These are phyloP conservation scores for Casuarina cunninghamiana DNA, from an alignment of 306 rosid species.

Conservation along the genomic window DNA sequence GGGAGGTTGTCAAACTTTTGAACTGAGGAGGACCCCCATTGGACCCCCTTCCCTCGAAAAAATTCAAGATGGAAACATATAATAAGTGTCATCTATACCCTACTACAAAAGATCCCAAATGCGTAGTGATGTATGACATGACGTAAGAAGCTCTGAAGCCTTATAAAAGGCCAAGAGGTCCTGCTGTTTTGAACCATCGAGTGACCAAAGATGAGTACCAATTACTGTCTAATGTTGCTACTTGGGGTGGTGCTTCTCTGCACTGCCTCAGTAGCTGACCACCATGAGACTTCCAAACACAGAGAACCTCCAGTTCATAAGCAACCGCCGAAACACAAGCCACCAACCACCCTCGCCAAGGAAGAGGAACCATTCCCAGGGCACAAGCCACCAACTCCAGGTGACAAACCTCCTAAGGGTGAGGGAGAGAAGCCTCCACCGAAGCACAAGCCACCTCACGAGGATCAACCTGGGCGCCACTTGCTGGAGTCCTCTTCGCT, in stretches of 20 bases:
- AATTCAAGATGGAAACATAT: neutral
- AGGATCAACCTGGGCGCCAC: neutral
- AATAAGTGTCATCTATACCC: neutral
- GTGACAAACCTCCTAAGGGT: neutral
- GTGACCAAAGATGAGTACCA: neutral
- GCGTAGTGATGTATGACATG: neutral
- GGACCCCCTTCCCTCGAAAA: neutral
- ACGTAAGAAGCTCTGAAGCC: neutral
- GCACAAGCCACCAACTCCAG: neutral
- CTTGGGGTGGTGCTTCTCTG: conserved; percentile 5
- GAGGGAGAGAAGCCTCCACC: conserved; percentile 18
- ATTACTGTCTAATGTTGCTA: conserved; percentile 4
- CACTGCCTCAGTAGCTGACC: conserved; percentile 7
- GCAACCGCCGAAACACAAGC: conserved; percentile 15
- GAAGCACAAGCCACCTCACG: neutral
- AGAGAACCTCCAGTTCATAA: neutral
- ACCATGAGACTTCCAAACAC: neutral
- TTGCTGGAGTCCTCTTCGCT: neutral
- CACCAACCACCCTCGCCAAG: neutral
- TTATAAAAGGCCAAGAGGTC: neutral
- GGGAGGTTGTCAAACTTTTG: neutral
- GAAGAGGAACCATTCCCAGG: neutral
- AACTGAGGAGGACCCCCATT: neutral
- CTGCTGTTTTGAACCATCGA: neutral
- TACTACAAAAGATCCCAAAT: neutral